Evolutionary conservation across 495 filamentous ascomycete species (phyloP), one percentile per base, ranked within the genome.

Genomic region (Tuber magnatum): DNA sequence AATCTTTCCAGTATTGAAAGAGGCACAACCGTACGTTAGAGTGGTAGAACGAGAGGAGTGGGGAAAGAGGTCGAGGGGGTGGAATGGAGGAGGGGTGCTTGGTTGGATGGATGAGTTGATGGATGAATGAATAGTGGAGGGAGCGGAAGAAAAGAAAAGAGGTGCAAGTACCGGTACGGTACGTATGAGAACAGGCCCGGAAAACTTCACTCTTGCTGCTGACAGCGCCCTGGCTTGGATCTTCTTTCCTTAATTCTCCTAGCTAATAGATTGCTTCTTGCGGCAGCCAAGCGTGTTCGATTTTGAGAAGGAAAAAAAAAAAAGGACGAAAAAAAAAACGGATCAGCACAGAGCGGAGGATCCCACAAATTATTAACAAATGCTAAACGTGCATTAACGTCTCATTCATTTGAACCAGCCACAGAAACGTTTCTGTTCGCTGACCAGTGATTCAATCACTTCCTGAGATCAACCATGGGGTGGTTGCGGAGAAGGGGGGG

Each of bases 81-180:
- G 73, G 61, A 61, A 68, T 32, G 71, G 70, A 70, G 71, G 70
- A 70, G 69, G 70, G 28, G 73, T 65, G 2, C 40, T 44, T 69
- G 70, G 39, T 75, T 75, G 78, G 39, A 70, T 74, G 10, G 56
- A 69, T 78, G 73, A 48, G 69, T 68, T 41, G 73, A 70, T 48
- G 38, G 38, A 46, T 75, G 69, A 71, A 46, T 39, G 69, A 71
- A 46, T 39, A 39, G 61, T 74, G 74, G 16, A 42, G 73, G 48
- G 72, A 43, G 56, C 28, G 56, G 56, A n/a, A 51, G 48, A 51
- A 61, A 61, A n/a, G n/a, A 22, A 51, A 61, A 61, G 56, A 61
- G n/a, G 56, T 61, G 56, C 56, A 61, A 61, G 56, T 61, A 56
- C 46, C 20, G 46, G 46, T 48, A 56, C 28, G 51, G 51, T 56